phyloP scores from a whole-genome alignment of 441 rosid genomes.

The Erodium trifolium region DNA sequence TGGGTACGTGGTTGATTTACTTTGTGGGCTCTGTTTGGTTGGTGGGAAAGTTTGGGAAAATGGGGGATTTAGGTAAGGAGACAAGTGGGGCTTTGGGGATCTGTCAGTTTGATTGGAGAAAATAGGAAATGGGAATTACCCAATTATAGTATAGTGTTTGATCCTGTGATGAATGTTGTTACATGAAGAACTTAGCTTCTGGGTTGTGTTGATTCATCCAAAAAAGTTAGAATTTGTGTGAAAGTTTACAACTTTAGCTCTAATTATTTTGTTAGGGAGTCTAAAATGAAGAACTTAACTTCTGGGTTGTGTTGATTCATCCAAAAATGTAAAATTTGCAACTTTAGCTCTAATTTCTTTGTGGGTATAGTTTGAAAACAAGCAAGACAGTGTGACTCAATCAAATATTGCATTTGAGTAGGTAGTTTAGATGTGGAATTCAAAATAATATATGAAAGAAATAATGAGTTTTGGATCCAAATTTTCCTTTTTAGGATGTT shows the following conservation, averaged over 20 bases:
- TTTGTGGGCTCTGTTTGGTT: background rate
- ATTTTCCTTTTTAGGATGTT: background rate
- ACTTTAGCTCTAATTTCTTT: too few species aligned
- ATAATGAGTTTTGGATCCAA: background rate
- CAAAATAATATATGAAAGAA: background rate
- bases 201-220: background rate
- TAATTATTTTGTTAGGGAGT: background rate
- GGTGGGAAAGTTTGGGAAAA: constrained; percentile 5
- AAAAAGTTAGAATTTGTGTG: background rate
- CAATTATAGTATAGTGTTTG: background rate
- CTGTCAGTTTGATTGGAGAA: background rate
- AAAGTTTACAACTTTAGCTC: background rate
- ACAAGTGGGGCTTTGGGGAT: background rate
- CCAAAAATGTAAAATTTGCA: too few species aligned
- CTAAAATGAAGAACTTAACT: too few species aligned
- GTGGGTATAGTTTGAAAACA: background rate
- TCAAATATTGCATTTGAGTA: constrained; percentile 4
- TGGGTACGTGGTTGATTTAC: constrained; percentile 37
- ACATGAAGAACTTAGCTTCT: background rate
- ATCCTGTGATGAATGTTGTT: background rate
- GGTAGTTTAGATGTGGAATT: background rate
- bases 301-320: too few species aligned
- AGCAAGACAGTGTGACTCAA: background rate
- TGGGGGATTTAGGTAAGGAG: background rate
- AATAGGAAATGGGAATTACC: background rate